Evolutionary conservation across 2,329 filamentous ascomycete genomes (phyloP).

Genomic region (Diaporthe humulicola): DNA sequence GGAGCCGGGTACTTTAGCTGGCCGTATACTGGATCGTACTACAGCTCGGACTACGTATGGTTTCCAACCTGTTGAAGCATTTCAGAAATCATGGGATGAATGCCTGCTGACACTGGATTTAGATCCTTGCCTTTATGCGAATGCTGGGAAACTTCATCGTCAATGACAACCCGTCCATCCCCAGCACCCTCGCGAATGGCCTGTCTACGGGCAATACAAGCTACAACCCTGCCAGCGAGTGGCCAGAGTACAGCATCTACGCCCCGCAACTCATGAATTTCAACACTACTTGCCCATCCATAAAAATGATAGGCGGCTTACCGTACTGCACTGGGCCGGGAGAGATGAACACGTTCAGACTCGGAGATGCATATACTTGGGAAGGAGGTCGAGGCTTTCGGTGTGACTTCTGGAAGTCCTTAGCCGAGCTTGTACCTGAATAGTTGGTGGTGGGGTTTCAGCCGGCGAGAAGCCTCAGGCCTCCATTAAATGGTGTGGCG

Average conservation of each 20-base stretch:
- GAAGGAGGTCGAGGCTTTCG: slow-evolving; percentile 17
- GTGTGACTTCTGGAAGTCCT: slow-evolving; percentile 26
- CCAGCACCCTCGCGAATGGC: slow-evolving; percentile 11
- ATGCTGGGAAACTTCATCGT: slow-evolving; percentile 29
- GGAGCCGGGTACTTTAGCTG: background rate
- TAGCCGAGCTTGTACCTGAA: slow-evolving; percentile 13
- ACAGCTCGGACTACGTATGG: slow-evolving; percentile 11
- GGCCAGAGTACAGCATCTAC: slow-evolving; percentile 21
- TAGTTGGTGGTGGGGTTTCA: too few species aligned
- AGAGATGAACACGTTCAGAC: slow-evolving; percentile 5
- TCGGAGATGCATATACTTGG: slow-evolving; percentile 23
- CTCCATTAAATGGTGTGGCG: too few species aligned
- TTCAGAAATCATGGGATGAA: background rate
- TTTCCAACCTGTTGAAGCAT: background rate
- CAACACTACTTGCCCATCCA: slow-evolving; percentile 25
- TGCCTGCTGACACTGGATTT: background rate
- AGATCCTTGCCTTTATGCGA: slow-evolving; percentile 25
- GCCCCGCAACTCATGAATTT: slow-evolving; percentile 7
- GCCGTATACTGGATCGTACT: slow-evolving; percentile 6
- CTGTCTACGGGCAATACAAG: slow-evolving; percentile 7
- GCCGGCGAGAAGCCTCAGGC: too few species aligned
- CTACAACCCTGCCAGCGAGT: slow-evolving; percentile 20
- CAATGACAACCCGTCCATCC: background rate
- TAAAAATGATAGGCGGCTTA: background rate
- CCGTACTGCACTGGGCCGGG: slow-evolving; percentile 17